These are phyloP conservation scores for Curvularia eragrostidis DNA, from an alignment of 2,329 filamentous ascomycete genomes.

Conservation along the genomic window DNA sequence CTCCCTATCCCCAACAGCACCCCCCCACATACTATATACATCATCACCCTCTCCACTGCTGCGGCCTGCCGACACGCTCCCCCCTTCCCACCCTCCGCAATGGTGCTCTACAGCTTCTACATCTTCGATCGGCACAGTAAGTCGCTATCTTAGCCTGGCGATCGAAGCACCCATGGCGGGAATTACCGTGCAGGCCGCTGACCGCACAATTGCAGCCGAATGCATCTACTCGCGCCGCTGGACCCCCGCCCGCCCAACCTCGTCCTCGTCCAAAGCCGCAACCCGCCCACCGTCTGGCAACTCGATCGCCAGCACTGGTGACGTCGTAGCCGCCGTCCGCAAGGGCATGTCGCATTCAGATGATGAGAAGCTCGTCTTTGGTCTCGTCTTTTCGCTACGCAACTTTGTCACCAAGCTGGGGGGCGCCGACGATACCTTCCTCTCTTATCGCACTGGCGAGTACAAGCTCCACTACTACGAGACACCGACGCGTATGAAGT, in stretches of 20 bases:
- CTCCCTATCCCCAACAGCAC: conserved; percentile 9
- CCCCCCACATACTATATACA: conserved; percentile 1
- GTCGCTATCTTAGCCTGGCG: conserved; percentile 32
- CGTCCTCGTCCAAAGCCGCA: conserved; percentile 52
- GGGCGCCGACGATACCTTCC: conserved; percentile 88
- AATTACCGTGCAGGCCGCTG: conserved; percentile 18
- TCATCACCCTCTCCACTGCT: background rate
- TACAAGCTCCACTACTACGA: conserved; percentile 99
- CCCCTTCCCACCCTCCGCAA: conserved; percentile 50
- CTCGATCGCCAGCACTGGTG: conserved; percentile 55
- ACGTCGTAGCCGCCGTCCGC: conserved; percentile 37
- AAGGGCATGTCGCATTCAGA: conserved; percentile 67
- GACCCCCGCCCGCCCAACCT: conserved; percentile 62
- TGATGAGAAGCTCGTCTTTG: conserved; percentile 96
- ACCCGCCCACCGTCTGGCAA: conserved; percentile 59
- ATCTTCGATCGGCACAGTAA: conserved; percentile 98
- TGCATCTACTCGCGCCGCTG: conserved; percentile 95
- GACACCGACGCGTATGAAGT: conserved; percentile 92
- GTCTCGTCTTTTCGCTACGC: conserved; percentile 92
- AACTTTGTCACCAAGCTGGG: conserved; percentile 97
- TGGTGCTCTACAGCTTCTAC: conserved; percentile 98
- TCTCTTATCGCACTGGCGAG: conserved; percentile 89
- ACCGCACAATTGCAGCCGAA: conserved; percentile 69
- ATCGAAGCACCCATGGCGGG: background rate
- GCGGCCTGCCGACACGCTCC: background rate